Base-by-base conservation (phyloP, 805 yeast species). In the Alloascoidea africana region DNA sequence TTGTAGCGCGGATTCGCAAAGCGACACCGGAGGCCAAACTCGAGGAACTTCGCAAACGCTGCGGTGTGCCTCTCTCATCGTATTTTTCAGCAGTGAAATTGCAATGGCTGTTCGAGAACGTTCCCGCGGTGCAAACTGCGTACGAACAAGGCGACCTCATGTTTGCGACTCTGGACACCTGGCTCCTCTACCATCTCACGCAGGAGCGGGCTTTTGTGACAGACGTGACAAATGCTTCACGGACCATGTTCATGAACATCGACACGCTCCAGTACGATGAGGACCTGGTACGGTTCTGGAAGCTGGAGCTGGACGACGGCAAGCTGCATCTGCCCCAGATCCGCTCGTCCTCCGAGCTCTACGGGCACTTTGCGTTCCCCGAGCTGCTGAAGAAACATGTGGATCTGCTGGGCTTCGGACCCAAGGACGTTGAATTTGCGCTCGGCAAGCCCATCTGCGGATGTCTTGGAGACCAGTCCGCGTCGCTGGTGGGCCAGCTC, bases 131-230 rank as follows among this genome's bases (percentile, higher is more conserved):
- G 32, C 60, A 70, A 44, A 70, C 70, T 32, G 75, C 77, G 37
- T 84, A 85, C 54, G 83, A 80, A 39, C 60, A 63, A 34, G 89
- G 86, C 36, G 79, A 80, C 52, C 64, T 86, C 50, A 79, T 84
- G 80, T 86, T 86, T 53, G 96, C 96, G 41, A 87, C 96, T 17
- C 79, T 89, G 34, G 97, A 87, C 58, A 75, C 94, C 14, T 87
- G 97, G 97, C 68, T 87, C 44, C 74, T 87, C 42, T 84, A 82
- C 59, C 80, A 85, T 52, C 62, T 87, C 54, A 81, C 95, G 19
- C 62, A 62, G n/a, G 59, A 58, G 14, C 39, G 40, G 30, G 65
- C 66, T 48, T 83, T 72, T 53, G 78, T 82, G 35, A 76, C 95
- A 1, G 97, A 87, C 58, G 76, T 86, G 17, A 77, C 96, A 38